phyloP scores from a whole-genome alignment of 2,329 filamentous ascomycete species.

The Scorias spongiosa region DNA sequence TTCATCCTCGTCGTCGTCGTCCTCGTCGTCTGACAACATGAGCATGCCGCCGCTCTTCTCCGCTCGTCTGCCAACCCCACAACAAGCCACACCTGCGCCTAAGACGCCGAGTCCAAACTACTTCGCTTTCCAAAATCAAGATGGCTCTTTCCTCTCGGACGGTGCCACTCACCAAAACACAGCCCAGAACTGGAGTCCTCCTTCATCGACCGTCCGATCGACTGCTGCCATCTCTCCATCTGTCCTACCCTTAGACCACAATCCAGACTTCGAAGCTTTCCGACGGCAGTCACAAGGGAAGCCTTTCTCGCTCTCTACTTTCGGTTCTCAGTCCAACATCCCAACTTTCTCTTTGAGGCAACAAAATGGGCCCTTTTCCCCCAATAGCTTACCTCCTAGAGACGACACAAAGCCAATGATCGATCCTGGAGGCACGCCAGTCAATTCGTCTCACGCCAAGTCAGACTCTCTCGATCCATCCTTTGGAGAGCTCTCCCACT shows the following conservation, averaged over 20 bases:
- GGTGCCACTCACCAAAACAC: constrained; percentile 32
- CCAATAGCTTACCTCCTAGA: constrained; percentile 2
- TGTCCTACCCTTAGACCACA: constrained; percentile 56
- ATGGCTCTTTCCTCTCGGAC: constrained; percentile 35
- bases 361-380: constrained; percentile 23
- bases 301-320: constrained; percentile 19
- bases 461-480: constrained; percentile 11
- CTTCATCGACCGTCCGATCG: constrained; percentile 54
- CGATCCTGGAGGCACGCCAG: constrained; percentile 26
- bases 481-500: constrained; percentile 19
- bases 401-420: constrained; percentile 18
- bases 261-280: constrained; percentile 72
- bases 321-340: constrained; percentile 9
- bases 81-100: constrained; percentile 6
- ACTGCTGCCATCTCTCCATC: constrained; percentile 54
- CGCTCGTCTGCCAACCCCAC: constrained; percentile 9
- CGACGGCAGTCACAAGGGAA: constrained; percentile 56
- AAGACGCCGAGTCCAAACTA: constrained; percentile 59
- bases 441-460: constrained; percentile 5
- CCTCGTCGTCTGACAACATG: constrained; percentile 8
- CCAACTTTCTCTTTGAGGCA: constrained; percentile 5
- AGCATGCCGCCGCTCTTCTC: constrained; percentile 17
- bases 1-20: constrained; percentile 1
- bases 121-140: constrained; percentile 58
- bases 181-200: constrained; percentile 60